Evolutionary conservation across 441 rosid genomes (phyloP).

Genomic region (Adansonia grandidieri): DNA sequence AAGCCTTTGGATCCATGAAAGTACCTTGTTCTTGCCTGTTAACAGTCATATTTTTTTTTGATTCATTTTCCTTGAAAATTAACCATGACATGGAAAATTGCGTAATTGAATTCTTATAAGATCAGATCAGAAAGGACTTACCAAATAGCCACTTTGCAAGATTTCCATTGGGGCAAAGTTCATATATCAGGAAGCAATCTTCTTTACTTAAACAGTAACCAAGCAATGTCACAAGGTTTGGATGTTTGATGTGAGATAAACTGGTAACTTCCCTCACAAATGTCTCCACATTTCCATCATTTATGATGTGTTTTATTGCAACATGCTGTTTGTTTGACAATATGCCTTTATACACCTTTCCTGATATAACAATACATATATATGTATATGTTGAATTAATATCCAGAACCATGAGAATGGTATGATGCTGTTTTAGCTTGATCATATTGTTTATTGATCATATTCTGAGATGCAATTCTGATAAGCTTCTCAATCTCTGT

Average conservation of each 20-base stretch:
- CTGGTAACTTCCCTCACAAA: slow-evolving; percentile 54
- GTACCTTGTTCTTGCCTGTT: slow-evolving; percentile 51
- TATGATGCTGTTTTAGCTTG: background rate
- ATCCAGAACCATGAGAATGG: background rate
- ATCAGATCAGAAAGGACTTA: slow-evolving; percentile 19
- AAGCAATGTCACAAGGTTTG: slow-evolving; percentile 51
- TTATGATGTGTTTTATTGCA: slow-evolving; percentile 59
- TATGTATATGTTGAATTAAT: background rate
- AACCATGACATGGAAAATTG: background rate
- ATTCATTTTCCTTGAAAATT: slow-evolving; percentile 2
- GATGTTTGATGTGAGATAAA: slow-evolving; percentile 46
- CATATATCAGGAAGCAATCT: slow-evolving; percentile 59
- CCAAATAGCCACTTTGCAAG: slow-evolving; percentile 61
- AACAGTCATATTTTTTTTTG: background rate
- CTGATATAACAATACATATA: slow-evolving; percentile 28
- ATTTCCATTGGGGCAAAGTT: slow-evolving; percentile 56
- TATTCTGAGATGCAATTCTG: background rate
- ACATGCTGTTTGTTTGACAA: slow-evolving; percentile 43
- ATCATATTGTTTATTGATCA: background rate
- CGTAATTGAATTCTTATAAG: background rate
- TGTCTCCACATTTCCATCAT: slow-evolving; percentile 53
- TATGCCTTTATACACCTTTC: slow-evolving; percentile 58
- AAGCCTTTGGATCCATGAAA: slow-evolving; percentile 60
- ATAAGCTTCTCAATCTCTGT: background rate
- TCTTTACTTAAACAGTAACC: slow-evolving; percentile 51